Percentiles rank a stretch among this genome's conserved stretches.
Conservation (phyloP, 148 eudicot genomes). For the Vaccinium vitisidaea region DNA sequence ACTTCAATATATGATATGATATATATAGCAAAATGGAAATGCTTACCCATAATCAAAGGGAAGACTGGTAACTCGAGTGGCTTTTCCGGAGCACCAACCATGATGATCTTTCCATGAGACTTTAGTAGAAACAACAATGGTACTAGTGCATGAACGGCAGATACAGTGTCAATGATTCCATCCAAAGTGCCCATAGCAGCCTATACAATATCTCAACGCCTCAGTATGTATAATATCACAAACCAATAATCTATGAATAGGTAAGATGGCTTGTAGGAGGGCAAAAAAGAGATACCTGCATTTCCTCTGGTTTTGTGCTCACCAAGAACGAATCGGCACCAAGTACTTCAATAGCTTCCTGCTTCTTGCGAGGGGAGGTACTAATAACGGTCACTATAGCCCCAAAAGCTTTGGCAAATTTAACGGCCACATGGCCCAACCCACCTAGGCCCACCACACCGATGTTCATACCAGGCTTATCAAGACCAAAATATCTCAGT, state of each 20-base stretch:
- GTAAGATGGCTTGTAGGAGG: neutral
- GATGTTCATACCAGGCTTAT: conserved; percentile 24
- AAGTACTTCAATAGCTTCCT: conserved; percentile 28
- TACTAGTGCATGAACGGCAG: conserved; percentile 15
- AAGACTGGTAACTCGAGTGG: neutral
- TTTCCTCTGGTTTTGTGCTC: conserved; percentile 20
- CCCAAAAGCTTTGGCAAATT: conserved; percentile 35
- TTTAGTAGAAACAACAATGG: conserved; percentile 24
- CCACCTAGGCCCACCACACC: conserved; percentile 34
- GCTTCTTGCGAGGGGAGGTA: conserved; percentile 24
- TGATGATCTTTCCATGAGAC: conserved; percentile 20
- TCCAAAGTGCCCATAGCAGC: conserved; percentile 27
- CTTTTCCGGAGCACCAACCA: conserved; percentile 18
- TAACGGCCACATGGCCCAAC: conserved; percentile 32
- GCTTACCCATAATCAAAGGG: neutral
- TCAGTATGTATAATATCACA: neutral
- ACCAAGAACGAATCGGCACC: conserved; percentile 30
- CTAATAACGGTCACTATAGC: conserved; percentile 28
- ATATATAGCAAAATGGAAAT: neutral
- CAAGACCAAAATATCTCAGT: conserved; percentile 32
- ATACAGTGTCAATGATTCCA: conserved; percentile 28
- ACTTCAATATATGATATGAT: too few relatives aligned
- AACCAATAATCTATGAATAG: neutral
- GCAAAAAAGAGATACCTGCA: conserved; percentile 19
- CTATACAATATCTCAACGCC: conserved; percentile 7